Percentiles rank a stretch among this genome's conserved stretches.
Evolutionary conservation across 164 flowering plant species (phyloP).

Genomic region (Vitis rotundifolia): DNA sequence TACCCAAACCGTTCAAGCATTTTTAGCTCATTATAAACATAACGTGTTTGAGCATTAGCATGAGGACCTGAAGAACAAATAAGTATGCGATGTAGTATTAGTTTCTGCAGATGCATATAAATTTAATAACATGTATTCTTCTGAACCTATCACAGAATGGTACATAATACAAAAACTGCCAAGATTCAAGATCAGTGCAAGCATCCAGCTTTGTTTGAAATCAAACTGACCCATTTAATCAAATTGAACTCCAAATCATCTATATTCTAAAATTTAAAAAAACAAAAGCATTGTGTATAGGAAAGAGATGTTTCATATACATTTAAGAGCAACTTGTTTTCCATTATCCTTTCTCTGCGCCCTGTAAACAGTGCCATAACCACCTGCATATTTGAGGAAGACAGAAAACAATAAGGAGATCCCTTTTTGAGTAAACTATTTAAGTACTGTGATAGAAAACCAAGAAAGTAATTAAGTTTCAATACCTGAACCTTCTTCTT

Average conservation of each 20-base stretch:
- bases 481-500: slow-evolving; percentile 80
- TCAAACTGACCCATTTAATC: no score
- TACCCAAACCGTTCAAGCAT: slow-evolving; percentile 94
- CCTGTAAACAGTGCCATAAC: slow-evolving; percentile 68
- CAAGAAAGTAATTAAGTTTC: no score
- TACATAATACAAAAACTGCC: no score
- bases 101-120: no score
- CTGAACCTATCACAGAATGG: no score
- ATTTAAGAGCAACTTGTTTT: slow-evolving; percentile 48
- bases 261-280: not conserved
- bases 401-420: slow-evolving; percentile 1
- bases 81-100: not conserved
- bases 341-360: slow-evolving; percentile 51
- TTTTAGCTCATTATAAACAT: slow-evolving; percentile 64
- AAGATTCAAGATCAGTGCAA: no score
- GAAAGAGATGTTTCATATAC: slow-evolving; percentile 25
- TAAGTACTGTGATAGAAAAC: no score
- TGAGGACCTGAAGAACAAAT: slow-evolving; percentile 65
- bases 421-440: not conserved
- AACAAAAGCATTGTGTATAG: not conserved
- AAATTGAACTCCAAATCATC: no score
- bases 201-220: no score
- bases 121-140: no score
- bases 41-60: slow-evolving; percentile 61
- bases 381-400: slow-evolving; percentile 38